Conservation (phyloP, 257 asterid genomes). For the Fraxinus americana region DNA sequence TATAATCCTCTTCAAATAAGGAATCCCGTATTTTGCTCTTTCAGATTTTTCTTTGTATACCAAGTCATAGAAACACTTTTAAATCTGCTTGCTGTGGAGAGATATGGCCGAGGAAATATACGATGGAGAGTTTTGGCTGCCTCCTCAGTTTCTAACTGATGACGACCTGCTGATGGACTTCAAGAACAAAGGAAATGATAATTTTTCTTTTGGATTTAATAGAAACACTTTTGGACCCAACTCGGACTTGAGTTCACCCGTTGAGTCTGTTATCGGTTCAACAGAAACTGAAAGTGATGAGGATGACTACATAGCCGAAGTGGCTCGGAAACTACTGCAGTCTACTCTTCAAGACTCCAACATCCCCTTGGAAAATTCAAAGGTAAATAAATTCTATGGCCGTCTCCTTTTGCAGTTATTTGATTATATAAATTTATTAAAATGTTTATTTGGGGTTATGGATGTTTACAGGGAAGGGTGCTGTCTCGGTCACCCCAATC, state of each 20-base stretch:
- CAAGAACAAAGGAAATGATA: conserved; percentile 9
- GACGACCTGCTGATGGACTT: conserved; percentile 41
- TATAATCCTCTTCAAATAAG: conserved; percentile 12
- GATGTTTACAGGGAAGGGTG: conserved; percentile 23
- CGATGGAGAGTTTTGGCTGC: conserved; percentile 46
- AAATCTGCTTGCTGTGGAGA: neutral
- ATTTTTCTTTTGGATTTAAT: conserved; percentile 9
- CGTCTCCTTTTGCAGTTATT: neutral
- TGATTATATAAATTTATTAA: neutral
- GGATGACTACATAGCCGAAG: conserved; percentile 34
- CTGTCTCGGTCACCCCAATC: conserved; percentile 49
- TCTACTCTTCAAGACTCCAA: conserved; percentile 28
- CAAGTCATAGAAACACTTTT: neutral
- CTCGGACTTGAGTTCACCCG: conserved; percentile 43
- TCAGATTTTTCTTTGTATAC: neutral
- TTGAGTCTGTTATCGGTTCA: conserved; percentile 36
- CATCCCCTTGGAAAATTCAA: conserved; percentile 13
- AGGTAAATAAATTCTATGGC: conserved; percentile 16
- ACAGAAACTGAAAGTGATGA: conserved; percentile 45
- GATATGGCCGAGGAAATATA: conserved; percentile 38
- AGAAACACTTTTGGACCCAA: conserved; percentile 13
- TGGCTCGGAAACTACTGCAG: conserved; percentile 26
- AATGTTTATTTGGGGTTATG: neutral
- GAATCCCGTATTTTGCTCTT: neutral
- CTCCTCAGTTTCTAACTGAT: conserved; percentile 49